phyloP scores from a whole-genome alignment of 2,329 filamentous ascomycete genomes.

The Venturia effusa region DNA sequence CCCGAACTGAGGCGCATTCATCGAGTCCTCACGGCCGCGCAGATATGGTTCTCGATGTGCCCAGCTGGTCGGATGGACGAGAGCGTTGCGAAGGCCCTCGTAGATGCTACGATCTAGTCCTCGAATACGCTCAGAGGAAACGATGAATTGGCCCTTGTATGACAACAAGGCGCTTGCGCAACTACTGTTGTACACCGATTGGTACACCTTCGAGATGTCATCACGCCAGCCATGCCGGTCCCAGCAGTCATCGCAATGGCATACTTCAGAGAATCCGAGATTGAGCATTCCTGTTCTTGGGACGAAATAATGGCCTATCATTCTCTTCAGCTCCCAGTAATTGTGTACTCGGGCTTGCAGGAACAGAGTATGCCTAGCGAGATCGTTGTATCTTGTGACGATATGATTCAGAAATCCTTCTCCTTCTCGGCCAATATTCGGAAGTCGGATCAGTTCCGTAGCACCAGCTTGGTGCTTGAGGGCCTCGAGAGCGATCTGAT shows the following conservation, averaged over 20 bases:
- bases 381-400: slow-evolving; percentile 28
- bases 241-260: slow-evolving; percentile 28
- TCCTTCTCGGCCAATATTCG: slow-evolving; percentile 35
- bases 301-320: slow-evolving; percentile 29
- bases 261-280: slow-evolving; percentile 28
- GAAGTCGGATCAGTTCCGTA: slow-evolving; percentile 18
- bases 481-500: slow-evolving; percentile 8
- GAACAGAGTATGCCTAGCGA: slow-evolving; percentile 37
- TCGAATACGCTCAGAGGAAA: slow-evolving; percentile 32
- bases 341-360: slow-evolving; percentile 35
- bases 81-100: slow-evolving; percentile 19
- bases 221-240: slow-evolving; percentile 33
- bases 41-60: slow-evolving; percentile 16
- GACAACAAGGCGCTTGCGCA: slow-evolving; percentile 29
- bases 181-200: slow-evolving; percentile 16
- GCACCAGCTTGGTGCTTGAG: slow-evolving; percentile 19
- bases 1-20: slow-evolving; percentile 24
- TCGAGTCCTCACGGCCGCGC: slow-evolving; percentile 15
- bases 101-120: slow-evolving; percentile 26
- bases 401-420: slow-evolving; percentile 39
- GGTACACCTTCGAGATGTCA: slow-evolving; percentile 27
- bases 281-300: slow-evolving; percentile 34
- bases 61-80: slow-evolving; percentile 21
- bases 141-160: slow-evolving; percentile 39
- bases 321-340: slow-evolving; percentile 24